Base-by-base conservation (phyloP, 1,139 yeast species). In the Taphrina betulina region DNA sequence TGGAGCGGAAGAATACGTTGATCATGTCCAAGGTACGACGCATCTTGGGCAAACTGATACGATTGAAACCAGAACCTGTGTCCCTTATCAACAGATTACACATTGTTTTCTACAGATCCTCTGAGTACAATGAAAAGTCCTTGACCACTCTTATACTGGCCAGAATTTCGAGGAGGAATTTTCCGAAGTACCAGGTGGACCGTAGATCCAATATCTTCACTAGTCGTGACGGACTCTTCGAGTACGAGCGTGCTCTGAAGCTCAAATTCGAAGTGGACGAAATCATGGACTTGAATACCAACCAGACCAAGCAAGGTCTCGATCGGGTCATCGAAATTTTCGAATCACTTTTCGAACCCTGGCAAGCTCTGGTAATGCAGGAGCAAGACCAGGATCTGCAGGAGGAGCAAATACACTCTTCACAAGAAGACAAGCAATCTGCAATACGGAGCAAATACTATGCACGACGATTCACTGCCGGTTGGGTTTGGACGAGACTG, bases 401-500 rank as follows among this genome's bases (percentile, higher is more conserved):
- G 19, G 19, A 38, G 7, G 35, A 12, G 10, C 31, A 26, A 26
- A 7, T 26, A 7, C n/a, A n/a, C n/a, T 3, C 3, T 3, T 29
- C 22, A 4, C 37, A 16, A n/a, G 26, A 44, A 28, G 29, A 22
- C 5, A 52, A 51, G 8, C 31, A 51, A 7, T 45, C 45, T 14
- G 14, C 12, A 2, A 24, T 31, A 5, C 31, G 34, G 4, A 26
- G 22, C 12, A 19, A 29, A 38, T 57, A 58, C 16, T 62, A 59
- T 33, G 50, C 59, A 12, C 44, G 57, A 12, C 41, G 62, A 20
- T 62, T 61, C 35, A 58, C 60, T 1, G 62, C 63, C 5, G 59
- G 60, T 3, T 61, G 60, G 53, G 51, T 60, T n/a, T 53, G 52
- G 48, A 62, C 64, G 5, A 54, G 63, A 23, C 41, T 62, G 24